Base-by-base conservation (phyloP, 306 rosid species). In the Lathyrus aphaca region DNA sequence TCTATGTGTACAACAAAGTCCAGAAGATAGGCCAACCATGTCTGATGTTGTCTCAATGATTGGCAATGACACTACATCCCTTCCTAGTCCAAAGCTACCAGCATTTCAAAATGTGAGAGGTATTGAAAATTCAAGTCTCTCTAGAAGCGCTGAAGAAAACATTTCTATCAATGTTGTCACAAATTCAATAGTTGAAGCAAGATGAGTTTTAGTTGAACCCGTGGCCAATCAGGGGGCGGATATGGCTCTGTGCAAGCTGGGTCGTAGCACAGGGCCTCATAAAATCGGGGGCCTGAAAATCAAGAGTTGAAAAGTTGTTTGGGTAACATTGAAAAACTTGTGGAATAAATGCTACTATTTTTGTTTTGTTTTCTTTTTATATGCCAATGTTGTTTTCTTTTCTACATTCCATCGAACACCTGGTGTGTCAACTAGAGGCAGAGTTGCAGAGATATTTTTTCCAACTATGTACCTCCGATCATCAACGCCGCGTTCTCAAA, bases 31-130 rank as follows among this genome's bases (percentile, higher is more conserved):
- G 10, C 81, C 85, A 16, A 62, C 59, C 45, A 72, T 81, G 79
- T 72, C 79, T 54, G 79, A 76, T 46, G 79, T 76, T 72, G 81
- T 72, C 42, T 61, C 85, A 14, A 72, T 76, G 85, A 35, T 81
- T 45, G 73, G 76, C 15, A 81, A 81, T 68, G 73, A 81, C 17
- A 72, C 11, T 62, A 27, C 44, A 9, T 23, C 25, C 3, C 42
- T 81, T 3, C 76, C 81, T 27, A 59, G 0, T 29, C 84, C 84
- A 8, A 72, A 61, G 17, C 73, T 72, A 19, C 39, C 42, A 12
- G 85, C 76, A 37, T 81, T 72, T 63, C 69, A 62, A n/a, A 81
- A 73, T 48, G 62, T 73, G 15, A 39, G 74, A 15, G 73, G 84
- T 5, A 10, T 8, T 13, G 6, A 55, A 45, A 19, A 1, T 32